A percentile compares a stretch with the other conserved stretches of the same genome.
Conservation (phyloP, 495 filamentous ascomycete species). For the Neurospora pannonica region DNA sequence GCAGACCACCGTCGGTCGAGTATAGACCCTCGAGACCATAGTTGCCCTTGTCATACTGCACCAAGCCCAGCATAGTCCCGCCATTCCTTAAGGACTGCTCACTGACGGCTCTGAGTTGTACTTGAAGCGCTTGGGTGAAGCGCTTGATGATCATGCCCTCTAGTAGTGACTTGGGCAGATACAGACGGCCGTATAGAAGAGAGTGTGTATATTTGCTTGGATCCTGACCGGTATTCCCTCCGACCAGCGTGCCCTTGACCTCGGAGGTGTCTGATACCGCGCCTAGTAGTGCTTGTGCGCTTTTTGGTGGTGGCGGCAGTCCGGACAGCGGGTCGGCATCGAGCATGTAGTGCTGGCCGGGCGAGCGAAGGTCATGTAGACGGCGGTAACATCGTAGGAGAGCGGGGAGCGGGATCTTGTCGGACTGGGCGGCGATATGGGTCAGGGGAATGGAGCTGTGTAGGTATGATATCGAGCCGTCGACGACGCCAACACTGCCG, state of each 20-base stretch:
- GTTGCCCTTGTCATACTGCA: slow-evolving; percentile 81
- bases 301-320: not conserved
- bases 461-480: slow-evolving; percentile 85
- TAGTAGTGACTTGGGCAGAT: slow-evolving; percentile 72
- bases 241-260: not conserved
- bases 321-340: not conserved
- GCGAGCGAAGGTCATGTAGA: slow-evolving; percentile 28
- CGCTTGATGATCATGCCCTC: slow-evolving; percentile 83
- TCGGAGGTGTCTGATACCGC: not conserved
- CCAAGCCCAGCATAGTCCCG: slow-evolving; percentile 64
- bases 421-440: slow-evolving; percentile 36
- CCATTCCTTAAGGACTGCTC: slow-evolving; percentile 64
- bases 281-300: not conserved
- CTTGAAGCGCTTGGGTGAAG: slow-evolving; percentile 65
- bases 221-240: not conserved
- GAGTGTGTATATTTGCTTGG: slow-evolving; percentile 26
- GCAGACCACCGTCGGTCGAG: slow-evolving; percentile 80
- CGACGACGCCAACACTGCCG: slow-evolving; percentile 73
- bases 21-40: slow-evolving; percentile 87
- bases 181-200: slow-evolving; percentile 81
- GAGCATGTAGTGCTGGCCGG: slow-evolving; percentile 2
- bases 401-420: slow-evolving; percentile 37
- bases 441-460: slow-evolving; percentile 71
- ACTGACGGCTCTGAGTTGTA: slow-evolving; percentile 75
- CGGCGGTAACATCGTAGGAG: slow-evolving; percentile 35